These are phyloP conservation scores for Thalassiosira allenii DNA, from an alignment of 352 stramenopile species.

Conservation along the genomic window DNA sequence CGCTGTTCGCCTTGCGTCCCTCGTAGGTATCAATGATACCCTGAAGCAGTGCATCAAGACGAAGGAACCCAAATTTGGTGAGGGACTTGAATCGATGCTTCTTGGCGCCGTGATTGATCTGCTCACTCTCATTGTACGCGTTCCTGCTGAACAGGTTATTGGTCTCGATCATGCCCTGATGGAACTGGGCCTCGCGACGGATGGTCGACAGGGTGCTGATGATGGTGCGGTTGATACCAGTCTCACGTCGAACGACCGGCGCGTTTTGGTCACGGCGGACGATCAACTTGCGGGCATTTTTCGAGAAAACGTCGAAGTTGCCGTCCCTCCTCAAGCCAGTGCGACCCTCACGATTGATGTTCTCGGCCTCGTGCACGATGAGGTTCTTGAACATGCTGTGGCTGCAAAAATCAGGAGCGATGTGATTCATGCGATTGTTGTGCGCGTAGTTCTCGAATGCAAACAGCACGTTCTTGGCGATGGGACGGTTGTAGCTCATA, in stretches of 20 bases:
- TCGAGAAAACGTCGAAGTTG: background rate
- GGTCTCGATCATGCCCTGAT: background rate
- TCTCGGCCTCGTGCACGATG: background rate
- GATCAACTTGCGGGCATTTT: background rate
- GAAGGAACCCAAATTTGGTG: background rate
- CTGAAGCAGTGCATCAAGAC: background rate
- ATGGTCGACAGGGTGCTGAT: background rate
- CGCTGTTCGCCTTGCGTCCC: background rate
- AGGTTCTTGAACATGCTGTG: background rate
- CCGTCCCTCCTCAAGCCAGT: background rate
- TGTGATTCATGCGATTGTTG: no score
- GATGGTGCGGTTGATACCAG: background rate
- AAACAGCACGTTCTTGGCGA: background rate
- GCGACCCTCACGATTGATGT: background rate
- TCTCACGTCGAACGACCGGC: background rate
- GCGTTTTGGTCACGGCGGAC: background rate
- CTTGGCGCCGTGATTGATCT: background rate
- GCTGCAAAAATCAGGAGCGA: background rate
- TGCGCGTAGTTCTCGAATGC: background rate
- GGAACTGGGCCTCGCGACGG: background rate
- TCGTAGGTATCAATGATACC: background rate
- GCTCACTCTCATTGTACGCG: background rate
- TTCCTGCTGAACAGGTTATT: background rate
- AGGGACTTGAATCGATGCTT: background rate
- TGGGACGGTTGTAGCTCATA: background rate